phyloP scores from a whole-genome alignment of 805 yeast genomes.

The Metschnikowia gelsemii region DNA sequence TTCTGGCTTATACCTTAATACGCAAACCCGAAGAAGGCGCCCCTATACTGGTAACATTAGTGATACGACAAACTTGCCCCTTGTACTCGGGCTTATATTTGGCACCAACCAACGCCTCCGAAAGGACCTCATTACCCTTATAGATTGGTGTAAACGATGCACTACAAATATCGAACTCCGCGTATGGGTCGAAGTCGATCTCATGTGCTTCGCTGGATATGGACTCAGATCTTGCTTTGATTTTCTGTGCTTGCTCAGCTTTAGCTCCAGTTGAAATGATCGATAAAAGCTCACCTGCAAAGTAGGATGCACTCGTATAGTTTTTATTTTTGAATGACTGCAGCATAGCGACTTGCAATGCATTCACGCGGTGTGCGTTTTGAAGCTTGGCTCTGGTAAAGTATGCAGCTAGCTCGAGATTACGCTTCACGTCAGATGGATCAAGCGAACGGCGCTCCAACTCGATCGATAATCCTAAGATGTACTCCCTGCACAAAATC shows the following conservation, averaged over 20 bases:
- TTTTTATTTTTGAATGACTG: slow-evolving; percentile 88
- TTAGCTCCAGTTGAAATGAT: slow-evolving; percentile 71
- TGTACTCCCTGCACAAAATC: slow-evolving; percentile 80
- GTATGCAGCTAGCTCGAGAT: slow-evolving; percentile 92
- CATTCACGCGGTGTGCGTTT: slow-evolving; percentile 79
- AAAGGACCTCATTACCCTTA: slow-evolving; percentile 61
- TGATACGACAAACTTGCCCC: slow-evolving; percentile 76
- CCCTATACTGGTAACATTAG: slow-evolving; percentile 78
- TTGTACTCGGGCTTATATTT: slow-evolving; percentile 72
- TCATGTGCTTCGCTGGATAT: slow-evolving; percentile 83
- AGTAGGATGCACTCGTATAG: slow-evolving; percentile 82
- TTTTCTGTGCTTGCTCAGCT: slow-evolving; percentile 84
- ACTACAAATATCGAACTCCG: slow-evolving; percentile 88
- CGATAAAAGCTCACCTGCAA: slow-evolving; percentile 80
- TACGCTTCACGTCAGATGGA: slow-evolving; percentile 71
- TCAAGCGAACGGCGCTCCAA: slow-evolving; percentile 81
- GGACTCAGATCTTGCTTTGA: slow-evolving; percentile 76
- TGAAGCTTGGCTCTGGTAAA: slow-evolving; percentile 84
- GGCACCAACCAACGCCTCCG: slow-evolving; percentile 89
- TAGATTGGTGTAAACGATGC: slow-evolving; percentile 86
- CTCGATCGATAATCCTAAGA: slow-evolving; percentile 89
- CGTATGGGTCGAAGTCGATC: slow-evolving; percentile 88
- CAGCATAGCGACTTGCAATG: slow-evolving; percentile 92
- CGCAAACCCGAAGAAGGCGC: slow-evolving; percentile 91
- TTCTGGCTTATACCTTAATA: slow-evolving; percentile 35